Base-by-base conservation (phyloP, 148 eudicot species). In the Vaccinium corymbosum region DNA sequence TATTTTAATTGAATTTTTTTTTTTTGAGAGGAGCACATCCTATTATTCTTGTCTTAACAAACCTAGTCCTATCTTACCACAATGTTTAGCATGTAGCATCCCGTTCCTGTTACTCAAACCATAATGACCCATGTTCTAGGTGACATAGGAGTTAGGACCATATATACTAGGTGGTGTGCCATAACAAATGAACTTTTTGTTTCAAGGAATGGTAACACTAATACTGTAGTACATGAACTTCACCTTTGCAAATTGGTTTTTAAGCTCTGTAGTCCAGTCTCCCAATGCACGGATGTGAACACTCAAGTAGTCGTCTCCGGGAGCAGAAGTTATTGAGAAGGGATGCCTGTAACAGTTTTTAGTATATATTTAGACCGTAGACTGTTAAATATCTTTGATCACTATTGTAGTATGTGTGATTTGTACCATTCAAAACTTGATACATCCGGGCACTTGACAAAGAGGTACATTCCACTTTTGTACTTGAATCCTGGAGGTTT, bases 381-480 rank as follows among this genome's bases (percentile, higher is more conserved):
- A 38, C 52, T 59, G 52, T 20, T 38, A 59, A 4, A 13, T 80
- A 38, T 74, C 25, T 55, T 51, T 51, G 50, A 51, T 55, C 27
- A 55, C 2, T 42, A 53, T 72, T 15, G n/a, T 27, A 27, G 35
- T 29, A 19, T 56, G 8, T 66, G 27, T 61, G 61, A 9, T 13
- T 16, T 19, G 85, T 90, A 97, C 99, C 99, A 97, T 90, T 97
- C 99, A 78, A 92, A 93, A 75, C 83, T 89, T 48, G 99, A 92
- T 86, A 97, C 79, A 72, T 95, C 96, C 25, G 98, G 96, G 76
- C 99, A 97, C 88, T 97, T 95, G 76, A 97, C 98, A 72, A 95
- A 97, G 27, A 97, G 85, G 88, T 97, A 97, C 99, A 97, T 97
- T 75, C 98, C 98, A 84, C 99, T 97, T 92, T 93, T 93, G 91